A percentile compares a stretch with the other conserved stretches of the same genome.
phyloP scores from a whole-genome alignment of 768 basidiomycete species.

The Boletus vermiculosoides region DNA sequence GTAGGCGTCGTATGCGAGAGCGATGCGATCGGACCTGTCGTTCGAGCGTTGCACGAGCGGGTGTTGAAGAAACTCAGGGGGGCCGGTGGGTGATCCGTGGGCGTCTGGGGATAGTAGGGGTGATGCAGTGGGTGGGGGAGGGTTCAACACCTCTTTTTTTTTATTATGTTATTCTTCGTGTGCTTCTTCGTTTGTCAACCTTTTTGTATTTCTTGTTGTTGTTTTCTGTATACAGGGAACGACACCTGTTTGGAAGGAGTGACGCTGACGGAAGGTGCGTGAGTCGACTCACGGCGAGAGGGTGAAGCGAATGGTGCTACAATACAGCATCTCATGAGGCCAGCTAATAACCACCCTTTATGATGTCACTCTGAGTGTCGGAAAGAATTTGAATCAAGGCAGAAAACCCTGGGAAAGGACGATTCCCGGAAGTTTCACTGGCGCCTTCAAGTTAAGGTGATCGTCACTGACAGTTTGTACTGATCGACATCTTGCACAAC shows the following conservation, averaged over 20 bases:
- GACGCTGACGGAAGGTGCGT: too few relatives aligned
- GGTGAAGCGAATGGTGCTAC: too few relatives aligned
- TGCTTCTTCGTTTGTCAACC: too few relatives aligned
- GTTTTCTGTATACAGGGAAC: background rate
- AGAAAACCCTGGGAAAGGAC: too few relatives aligned
- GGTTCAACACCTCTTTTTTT: background rate
- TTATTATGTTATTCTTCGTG: background rate
- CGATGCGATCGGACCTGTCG: slow-evolving; percentile 44
- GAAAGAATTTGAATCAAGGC: too few relatives aligned
- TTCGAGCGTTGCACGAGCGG: slow-evolving; percentile 49
- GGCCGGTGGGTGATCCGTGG: slow-evolving; percentile 11
- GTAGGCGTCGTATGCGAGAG: slow-evolving; percentile 64
- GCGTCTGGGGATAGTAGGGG: background rate
- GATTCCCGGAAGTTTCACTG: too few relatives aligned
- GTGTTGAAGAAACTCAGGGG: slow-evolving; percentile 35
- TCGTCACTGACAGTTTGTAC: too few relatives aligned
- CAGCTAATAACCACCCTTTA: too few relatives aligned
- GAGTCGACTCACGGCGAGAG: too few relatives aligned
- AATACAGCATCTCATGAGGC: too few relatives aligned
- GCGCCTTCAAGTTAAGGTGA: too few relatives aligned
- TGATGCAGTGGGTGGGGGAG: background rate
- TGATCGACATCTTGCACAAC: too few relatives aligned
- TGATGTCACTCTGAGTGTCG: background rate
- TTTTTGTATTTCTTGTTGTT: background rate
- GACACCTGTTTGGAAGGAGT: background rate